Base-by-base conservation (phyloP, 441 rosid genomes). In the Gossypium schwendimanii region DNA sequence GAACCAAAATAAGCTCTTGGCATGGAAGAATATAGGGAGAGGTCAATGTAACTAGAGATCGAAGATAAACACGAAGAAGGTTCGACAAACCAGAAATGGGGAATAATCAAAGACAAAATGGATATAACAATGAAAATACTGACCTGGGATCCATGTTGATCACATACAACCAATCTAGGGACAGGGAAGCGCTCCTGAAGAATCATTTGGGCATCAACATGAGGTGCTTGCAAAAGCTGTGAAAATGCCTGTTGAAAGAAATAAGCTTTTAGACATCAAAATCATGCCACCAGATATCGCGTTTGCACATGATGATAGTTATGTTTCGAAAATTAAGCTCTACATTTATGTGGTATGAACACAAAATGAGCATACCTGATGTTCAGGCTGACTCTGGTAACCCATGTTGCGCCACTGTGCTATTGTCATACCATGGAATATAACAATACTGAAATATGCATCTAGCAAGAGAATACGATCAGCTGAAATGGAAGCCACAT, bases 101-200 rank as follows among this genome's bases (percentile, higher is more conserved):
- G 47, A 41, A 41, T 9, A 41, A 41, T 41, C 47, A 41, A 41
- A 41, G 14, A 2, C 47, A 41, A 39, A 39, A 41, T 41, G 47
- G 47, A 41, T 41, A 41, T 41, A 41, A 41, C 14, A 41, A 41
- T 10, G 47, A 41, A 41, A 41, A 68, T 69, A 80, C 82, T 49
- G 54, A 90, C 98, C 98, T 96, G 99, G 17, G 99, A 96, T 68
- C 99, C 99, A 85, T 96, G 99, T 79, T 96, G 99, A 84, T 96
- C 98, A 77, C 99, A 96, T 6, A 93, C 90, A 61, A 96, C 99
- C 84, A 93, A 73, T 83, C 98, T 87, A 23, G 99, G 97, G 68
- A 90, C 97, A 10, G 99, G 99, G 81, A 96, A 96, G 28, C 98
- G 97, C 47, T 93, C 99, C 67, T 66, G 84, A 44, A 86, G 86